Percentiles rank a stretch among this genome's conserved stretches.
Conservation (phyloP, 2,329 filamentous ascomycete species). For the Hypoxylon sp. region DNA sequence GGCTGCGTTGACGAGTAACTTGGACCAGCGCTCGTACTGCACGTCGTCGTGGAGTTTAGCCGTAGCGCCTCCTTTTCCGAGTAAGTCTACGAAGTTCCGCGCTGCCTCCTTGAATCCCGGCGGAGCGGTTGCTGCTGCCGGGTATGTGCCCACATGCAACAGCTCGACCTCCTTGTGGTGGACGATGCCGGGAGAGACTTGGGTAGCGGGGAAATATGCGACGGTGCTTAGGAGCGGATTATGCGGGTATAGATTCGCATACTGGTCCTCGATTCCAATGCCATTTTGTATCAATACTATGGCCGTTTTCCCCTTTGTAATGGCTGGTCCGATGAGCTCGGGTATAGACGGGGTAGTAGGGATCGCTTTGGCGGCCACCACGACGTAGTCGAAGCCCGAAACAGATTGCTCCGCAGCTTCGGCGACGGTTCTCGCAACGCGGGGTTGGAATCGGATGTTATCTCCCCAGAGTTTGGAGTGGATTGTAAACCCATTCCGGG, state of each 20-base stretch:
- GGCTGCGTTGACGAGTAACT: slow-evolving; percentile 62
- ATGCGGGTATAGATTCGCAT: slow-evolving; percentile 53
- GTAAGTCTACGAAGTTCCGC: slow-evolving; percentile 51
- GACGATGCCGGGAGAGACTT: slow-evolving; percentile 58
- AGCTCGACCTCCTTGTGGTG: slow-evolving; percentile 55
- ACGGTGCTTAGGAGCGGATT: slow-evolving; percentile 62
- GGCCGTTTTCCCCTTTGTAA: slow-evolving; percentile 48
- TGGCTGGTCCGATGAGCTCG: slow-evolving; percentile 43
- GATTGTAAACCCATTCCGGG: slow-evolving; percentile 43
- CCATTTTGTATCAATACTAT: slow-evolving; percentile 68
- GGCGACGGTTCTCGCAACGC: slow-evolving; percentile 39
- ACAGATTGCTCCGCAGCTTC: slow-evolving; percentile 41
- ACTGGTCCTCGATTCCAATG: slow-evolving; percentile 63
- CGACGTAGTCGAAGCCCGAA: slow-evolving; percentile 42
- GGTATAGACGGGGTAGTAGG: slow-evolving; percentile 40
- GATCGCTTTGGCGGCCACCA: slow-evolving; percentile 43
- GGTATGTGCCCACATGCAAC: slow-evolving; percentile 61
- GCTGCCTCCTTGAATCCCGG: slow-evolving; percentile 44
- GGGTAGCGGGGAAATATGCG: slow-evolving; percentile 61
- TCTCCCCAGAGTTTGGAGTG: slow-evolving; percentile 46
- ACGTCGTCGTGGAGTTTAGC: slow-evolving; percentile 57
- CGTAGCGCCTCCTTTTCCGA: slow-evolving; percentile 54
- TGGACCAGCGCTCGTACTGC: slow-evolving; percentile 62
- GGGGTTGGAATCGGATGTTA: slow-evolving; percentile 40
- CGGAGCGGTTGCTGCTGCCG: slow-evolving; percentile 45